Conservation (phyloP, 108 stramenopile species). For the Fistulifera solaris region DNA sequence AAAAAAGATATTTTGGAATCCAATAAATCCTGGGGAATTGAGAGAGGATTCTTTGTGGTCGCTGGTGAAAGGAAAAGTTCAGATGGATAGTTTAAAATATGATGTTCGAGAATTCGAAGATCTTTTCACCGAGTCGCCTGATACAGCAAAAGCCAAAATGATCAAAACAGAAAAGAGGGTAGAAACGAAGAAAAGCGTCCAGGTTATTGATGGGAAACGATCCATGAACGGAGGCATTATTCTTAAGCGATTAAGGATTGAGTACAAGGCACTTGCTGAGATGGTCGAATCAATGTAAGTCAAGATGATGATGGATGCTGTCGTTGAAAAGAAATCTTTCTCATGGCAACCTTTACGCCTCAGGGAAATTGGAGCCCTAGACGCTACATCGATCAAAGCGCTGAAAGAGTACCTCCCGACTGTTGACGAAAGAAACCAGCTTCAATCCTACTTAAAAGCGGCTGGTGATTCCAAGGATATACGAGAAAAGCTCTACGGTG, state of each 20-base stretch:
- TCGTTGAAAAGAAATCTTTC: too few species aligned
- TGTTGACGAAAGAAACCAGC: conserved; percentile 46
- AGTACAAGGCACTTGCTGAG: conserved; percentile 51
- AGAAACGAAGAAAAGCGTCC: conserved; percentile 57
- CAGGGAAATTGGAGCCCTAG: conserved; percentile 62
- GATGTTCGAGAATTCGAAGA: conserved; percentile 85
- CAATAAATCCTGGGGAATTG: conserved; percentile 68
- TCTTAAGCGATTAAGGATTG: conserved; percentile 65
- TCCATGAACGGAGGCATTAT: conserved; percentile 90
- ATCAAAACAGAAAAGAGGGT: too few species aligned
- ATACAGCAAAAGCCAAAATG: conserved; percentile 54
- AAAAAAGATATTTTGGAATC: conserved; percentile 89
- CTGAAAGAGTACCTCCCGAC: conserved; percentile 73
- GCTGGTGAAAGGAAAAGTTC: conserved; percentile 51
- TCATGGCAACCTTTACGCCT: background rate
- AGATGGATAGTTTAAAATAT: conserved; percentile 57
- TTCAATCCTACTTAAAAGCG: conserved; percentile 49
- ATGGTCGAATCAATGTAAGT: conserved; percentile 73
- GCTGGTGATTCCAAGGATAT: conserved; percentile 37
- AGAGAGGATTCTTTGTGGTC: conserved; percentile 82
- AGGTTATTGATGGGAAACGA: conserved; percentile 83
- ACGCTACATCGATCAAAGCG: conserved; percentile 64
- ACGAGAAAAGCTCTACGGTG: conserved; percentile 31
- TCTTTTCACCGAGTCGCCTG: conserved; percentile 72
- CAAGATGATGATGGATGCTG: too few species aligned